These are phyloP conservation scores for Orychophragmus violaceus DNA, from an alignment of 345 rosid species.

Conservation along the genomic window DNA sequence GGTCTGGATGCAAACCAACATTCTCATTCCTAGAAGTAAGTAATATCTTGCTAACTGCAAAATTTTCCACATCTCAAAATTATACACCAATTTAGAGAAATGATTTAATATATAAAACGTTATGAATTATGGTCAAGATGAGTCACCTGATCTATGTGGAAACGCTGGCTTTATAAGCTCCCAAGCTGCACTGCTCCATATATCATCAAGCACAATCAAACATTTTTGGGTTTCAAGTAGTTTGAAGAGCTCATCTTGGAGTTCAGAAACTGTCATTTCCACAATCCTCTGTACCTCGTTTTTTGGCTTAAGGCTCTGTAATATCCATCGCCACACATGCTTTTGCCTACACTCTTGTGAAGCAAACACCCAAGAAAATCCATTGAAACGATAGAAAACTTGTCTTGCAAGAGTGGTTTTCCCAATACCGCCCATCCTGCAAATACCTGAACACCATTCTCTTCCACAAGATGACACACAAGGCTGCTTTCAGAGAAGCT, in stretches of 20 bases:
- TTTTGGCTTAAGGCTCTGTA: conserved; percentile 8
- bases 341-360: conserved; percentile 33
- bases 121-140: background rate
- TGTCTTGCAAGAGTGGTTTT: conserved; percentile 45
- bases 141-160: conserved; percentile 10
- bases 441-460: conserved; percentile 11
- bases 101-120: background rate
- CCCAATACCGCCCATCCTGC: conserved; percentile 52
- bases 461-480: background rate
- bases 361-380: conserved; percentile 37
- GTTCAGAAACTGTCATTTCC: conserved; percentile 5
- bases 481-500: background rate
- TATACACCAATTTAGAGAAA: background rate
- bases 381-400: conserved; percentile 23
- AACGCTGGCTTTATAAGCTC: conserved; percentile 26
- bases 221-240: conserved; percentile 24
- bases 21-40: conserved; percentile 36
- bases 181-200: conserved; percentile 38
- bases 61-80: background rate
- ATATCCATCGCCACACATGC: conserved; percentile 33
- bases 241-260: conserved; percentile 18
- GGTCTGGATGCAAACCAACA: conserved; percentile 24
- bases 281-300: conserved; percentile 28
- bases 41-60: conserved; percentile 39
- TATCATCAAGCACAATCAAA: conserved; percentile 41